Percentiles rank a stretch among this genome's conserved stretches.
These are phyloP conservation scores for Rhinocladiella mackenziei DNA, from an alignment of 2,329 filamentous ascomycete species.

Conservation along the genomic window DNA sequence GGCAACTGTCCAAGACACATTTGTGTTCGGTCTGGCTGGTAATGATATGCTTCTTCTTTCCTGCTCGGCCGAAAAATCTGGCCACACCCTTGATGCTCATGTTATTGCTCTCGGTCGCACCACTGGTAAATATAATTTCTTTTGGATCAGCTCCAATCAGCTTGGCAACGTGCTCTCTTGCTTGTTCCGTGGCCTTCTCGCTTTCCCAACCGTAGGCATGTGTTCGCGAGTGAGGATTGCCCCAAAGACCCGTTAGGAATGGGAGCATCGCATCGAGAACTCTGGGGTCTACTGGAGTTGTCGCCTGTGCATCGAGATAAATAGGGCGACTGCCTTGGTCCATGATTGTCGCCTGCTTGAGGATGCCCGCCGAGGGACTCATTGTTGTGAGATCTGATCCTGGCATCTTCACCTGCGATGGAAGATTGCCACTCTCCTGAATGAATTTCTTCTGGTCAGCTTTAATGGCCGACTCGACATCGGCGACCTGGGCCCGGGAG, in stretches of 20 bases:
- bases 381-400: slow-evolving; percentile 60
- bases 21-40: slow-evolving; percentile 98
- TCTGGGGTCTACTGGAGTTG: slow-evolving; percentile 88
- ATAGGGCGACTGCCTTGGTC: slow-evolving; percentile 90
- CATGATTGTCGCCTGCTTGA: slow-evolving; percentile 90
- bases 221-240: slow-evolving; percentile 94
- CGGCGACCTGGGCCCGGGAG: slow-evolving; percentile 71
- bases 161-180: slow-evolving; percentile 74
- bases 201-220: slow-evolving; percentile 99
- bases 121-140: slow-evolving; percentile 98
- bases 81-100: slow-evolving; percentile 99
- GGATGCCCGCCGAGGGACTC: slow-evolving; percentile 75
- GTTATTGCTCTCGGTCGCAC: slow-evolving; percentile 97
- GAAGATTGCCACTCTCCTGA: slow-evolving; percentile 52
- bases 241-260: slow-evolving; percentile 87
- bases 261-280: slow-evolving; percentile 97
- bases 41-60: slow-evolving; percentile 98
- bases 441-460: slow-evolving; percentile 78
- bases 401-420: slow-evolving; percentile 58
- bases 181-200: slow-evolving; percentile 86
- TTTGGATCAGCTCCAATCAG: slow-evolving; percentile 93
- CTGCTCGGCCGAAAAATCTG: slow-evolving; percentile 83
- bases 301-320: slow-evolving; percentile 97
- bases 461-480: slow-evolving; percentile 74
- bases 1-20: slow-evolving; percentile 94